These are phyloP conservation scores for Pleurotus pulmonarius DNA, from an alignment of 768 basidiomycete genomes.

Conservation along the genomic window DNA sequence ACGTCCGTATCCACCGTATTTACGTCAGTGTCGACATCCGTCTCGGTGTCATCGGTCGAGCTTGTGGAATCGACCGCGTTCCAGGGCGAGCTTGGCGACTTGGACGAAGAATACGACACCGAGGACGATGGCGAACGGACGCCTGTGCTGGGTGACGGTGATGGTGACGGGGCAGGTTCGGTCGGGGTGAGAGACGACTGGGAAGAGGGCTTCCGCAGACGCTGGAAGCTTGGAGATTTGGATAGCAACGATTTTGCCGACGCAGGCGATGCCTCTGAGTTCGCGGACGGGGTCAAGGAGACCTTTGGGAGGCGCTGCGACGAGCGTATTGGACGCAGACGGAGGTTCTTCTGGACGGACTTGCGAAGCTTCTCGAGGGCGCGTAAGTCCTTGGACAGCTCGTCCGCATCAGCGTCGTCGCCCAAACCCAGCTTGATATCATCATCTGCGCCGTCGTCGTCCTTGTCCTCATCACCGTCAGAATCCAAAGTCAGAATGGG, in stretches of 20 bases:
- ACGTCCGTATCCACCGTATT: slow-evolving; percentile 17
- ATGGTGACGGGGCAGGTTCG: slow-evolving; percentile 11
- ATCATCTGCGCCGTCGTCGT: not conserved
- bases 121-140: slow-evolving; percentile 4
- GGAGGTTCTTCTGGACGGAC: slow-evolving; percentile 74
- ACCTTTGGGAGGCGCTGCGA: slow-evolving; percentile 47
- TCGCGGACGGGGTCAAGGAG: slow-evolving; percentile 15
- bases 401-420: slow-evolving; percentile 44
- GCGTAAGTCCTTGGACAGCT: slow-evolving; percentile 64
- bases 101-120: slow-evolving; percentile 11
- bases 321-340: slow-evolving; percentile 72
- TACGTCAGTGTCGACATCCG: not conserved
- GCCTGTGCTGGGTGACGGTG: slow-evolving; percentile 9
- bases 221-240: slow-evolving; percentile 16
- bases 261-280: no score
- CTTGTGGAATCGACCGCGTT: slow-evolving; percentile 28
- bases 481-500: not conserved
- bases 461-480: not conserved
- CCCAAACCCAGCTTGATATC: slow-evolving; percentile 10
- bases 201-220: not conserved
- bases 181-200: not conserved
- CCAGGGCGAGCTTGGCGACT: slow-evolving; percentile 15
- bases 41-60: slow-evolving; percentile 38
- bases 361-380: slow-evolving; percentile 66
- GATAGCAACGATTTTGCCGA: no score